These are phyloP conservation scores for Sphaerulina vaccinii DNA, from an alignment of 2,329 filamentous ascomycete species.

Conservation along the genomic window DNA sequence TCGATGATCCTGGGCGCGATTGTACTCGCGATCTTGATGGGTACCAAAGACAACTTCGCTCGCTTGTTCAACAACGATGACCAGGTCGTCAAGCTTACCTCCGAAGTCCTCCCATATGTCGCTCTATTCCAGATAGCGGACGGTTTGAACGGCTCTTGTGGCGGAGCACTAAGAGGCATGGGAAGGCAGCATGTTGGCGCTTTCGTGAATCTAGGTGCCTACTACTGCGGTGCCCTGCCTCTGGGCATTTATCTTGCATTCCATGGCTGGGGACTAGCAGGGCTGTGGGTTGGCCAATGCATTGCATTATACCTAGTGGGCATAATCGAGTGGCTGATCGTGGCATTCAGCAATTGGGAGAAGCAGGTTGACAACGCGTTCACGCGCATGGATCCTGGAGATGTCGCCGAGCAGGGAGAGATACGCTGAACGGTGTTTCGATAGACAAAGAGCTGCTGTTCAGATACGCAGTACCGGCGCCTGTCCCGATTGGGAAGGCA, in stretches of 20 bases:
- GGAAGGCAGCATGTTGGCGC: conserved; percentile 83
- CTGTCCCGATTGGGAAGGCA: conserved; percentile 9
- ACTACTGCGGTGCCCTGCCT: conserved; percentile 79
- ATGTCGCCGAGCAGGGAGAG: conserved; percentile 41
- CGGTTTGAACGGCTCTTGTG: conserved; percentile 80
- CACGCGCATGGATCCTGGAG: conserved; percentile 61
- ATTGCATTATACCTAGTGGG: conserved; percentile 78
- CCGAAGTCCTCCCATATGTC: conserved; percentile 78
- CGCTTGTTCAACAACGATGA: conserved; percentile 78
- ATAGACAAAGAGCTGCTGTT: conserved; percentile 1
- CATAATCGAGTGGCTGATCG: conserved; percentile 73
- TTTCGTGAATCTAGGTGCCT: conserved; percentile 75
- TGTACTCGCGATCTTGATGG: conserved; percentile 68
- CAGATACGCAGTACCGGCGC: conserved; percentile 5
- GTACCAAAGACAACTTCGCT: conserved; percentile 69
- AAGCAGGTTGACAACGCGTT: conserved; percentile 69
- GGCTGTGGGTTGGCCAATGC: conserved; percentile 68
- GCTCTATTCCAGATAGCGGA: conserved; percentile 89
- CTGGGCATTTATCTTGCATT: conserved; percentile 83
- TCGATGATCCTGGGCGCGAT: conserved; percentile 66
- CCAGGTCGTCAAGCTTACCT: conserved; percentile 68
- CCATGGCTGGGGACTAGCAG: conserved; percentile 76
- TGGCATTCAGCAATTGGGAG: conserved; percentile 75
- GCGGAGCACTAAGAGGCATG: conserved; percentile 78
- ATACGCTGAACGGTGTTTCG: conserved; percentile 9